Evolutionary conservation across 352 stramenopile genomes (phyloP).

Genomic region (Phytophthora pistaciae): DNA sequence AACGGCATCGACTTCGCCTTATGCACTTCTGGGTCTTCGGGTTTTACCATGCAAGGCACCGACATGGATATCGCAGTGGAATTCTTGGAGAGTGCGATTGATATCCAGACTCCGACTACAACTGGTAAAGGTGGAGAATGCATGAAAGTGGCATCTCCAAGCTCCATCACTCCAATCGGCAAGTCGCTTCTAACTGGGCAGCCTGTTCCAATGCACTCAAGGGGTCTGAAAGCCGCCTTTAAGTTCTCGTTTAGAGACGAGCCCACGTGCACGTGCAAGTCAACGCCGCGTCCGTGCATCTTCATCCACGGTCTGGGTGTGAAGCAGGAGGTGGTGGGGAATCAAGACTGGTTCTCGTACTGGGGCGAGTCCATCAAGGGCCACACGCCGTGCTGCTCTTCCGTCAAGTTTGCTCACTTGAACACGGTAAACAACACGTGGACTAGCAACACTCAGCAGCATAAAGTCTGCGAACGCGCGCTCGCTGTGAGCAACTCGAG

Average conservation of each 20-base stretch:
- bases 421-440: slow-evolving; percentile 50
- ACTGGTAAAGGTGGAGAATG: background rate
- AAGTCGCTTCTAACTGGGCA: background rate
- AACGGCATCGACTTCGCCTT: slow-evolving; percentile 16
- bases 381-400: slow-evolving; percentile 51
- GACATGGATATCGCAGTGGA: slow-evolving; percentile 9
- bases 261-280: slow-evolving; percentile 1
- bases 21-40: slow-evolving; percentile 2
- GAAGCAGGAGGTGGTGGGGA: slow-evolving; percentile 14
- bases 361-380: slow-evolving; percentile 39
- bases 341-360: slow-evolving; percentile 32
- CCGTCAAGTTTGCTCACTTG: slow-evolving; percentile 42
- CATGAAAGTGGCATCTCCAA: background rate
- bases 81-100: slow-evolving; percentile 6
- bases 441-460: slow-evolving; percentile 35
- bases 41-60: slow-evolving; percentile 10
- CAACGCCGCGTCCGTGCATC: slow-evolving; percentile 1
- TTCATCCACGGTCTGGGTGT: slow-evolving; percentile 55
- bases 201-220: background rate
- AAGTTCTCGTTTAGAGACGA: slow-evolving; percentile 1
- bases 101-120: background rate
- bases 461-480: slow-evolving; percentile 31
- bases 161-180: background rate
- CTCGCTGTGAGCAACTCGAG: slow-evolving; percentile 17
- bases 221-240: slow-evolving; percentile 1